Percentiles rank a stretch among this genome's conserved stretches.
phyloP scores from a whole-genome alignment of 2,329 filamentous ascomycete genomes.

The Mollisiaceae sp. region DNA sequence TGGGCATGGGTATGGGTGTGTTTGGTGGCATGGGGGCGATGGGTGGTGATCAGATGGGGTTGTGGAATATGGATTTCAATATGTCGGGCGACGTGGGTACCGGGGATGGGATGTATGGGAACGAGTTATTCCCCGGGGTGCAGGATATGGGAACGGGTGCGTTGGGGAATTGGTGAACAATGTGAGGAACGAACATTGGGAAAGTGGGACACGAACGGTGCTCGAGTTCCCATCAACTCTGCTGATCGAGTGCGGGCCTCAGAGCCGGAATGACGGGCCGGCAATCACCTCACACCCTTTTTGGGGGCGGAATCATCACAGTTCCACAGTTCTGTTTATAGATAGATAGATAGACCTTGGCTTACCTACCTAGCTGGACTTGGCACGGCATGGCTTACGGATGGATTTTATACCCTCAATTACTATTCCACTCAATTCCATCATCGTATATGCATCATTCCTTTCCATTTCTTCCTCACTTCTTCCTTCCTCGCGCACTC shows the following conservation, averaged over 20 bases:
- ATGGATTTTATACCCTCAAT: background rate
- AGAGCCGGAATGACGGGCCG: background rate
- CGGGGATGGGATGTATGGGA: slow-evolving; percentile 1
- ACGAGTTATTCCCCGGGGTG: slow-evolving; percentile 3
- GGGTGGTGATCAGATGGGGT: slow-evolving; percentile 1
- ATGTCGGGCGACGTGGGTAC: background rate
- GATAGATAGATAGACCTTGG: too few relatives aligned
- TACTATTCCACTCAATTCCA: background rate
- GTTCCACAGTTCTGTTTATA: background rate
- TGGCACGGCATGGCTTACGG: background rate
- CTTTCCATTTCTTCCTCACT: too few relatives aligned
- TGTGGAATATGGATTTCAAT: slow-evolving; percentile 9
- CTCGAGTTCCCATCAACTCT: background rate
- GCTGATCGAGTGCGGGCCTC: background rate
- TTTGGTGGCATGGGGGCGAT: background rate
- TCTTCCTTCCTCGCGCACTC: too few relatives aligned
- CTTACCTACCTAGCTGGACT: too few relatives aligned
- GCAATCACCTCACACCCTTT: too few relatives aligned
- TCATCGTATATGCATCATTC: too few relatives aligned
- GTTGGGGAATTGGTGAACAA: background rate
- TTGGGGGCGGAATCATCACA: too few relatives aligned
- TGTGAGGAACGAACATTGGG: too few relatives aligned
- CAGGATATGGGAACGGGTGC: slow-evolving; percentile 5
- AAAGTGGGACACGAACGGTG: too few relatives aligned
- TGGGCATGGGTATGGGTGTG: background rate